Evolutionary conservation across 2,329 filamentous ascomycete species (phyloP).

Genomic region (Parasarocladium wereldwijsianum): DNA sequence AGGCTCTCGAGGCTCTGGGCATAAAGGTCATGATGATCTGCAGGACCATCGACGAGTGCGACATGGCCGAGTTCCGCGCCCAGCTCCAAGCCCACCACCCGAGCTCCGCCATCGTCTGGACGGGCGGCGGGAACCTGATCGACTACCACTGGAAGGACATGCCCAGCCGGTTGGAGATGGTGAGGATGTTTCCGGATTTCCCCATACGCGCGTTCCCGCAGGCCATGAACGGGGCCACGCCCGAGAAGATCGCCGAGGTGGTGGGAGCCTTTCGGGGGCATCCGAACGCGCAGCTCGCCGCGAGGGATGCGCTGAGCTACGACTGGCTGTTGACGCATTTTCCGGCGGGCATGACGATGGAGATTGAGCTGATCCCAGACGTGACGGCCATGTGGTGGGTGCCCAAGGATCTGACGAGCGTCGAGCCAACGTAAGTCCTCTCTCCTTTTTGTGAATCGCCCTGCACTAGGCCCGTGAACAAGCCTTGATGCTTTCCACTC

Average conservation of each 20-base stretch:
- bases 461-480: too few species aligned
- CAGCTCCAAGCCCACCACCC: conserved; percentile 12
- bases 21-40: conserved; percentile 14
- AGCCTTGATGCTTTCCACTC: too few species aligned
- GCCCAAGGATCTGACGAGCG: conserved; percentile 12
- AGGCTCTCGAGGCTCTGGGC: conserved; percentile 12
- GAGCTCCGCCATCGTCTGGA: conserved; percentile 14
- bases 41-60: conserved; percentile 13
- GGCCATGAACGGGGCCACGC: conserved; percentile 11
- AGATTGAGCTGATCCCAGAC: conserved; percentile 12
- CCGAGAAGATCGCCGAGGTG: conserved; percentile 10
- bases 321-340: conserved; percentile 13
- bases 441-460: too few species aligned
- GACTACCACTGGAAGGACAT: conserved; percentile 15
- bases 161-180: conserved; percentile 15
- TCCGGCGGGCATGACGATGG: conserved; percentile 9
- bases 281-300: conserved; percentile 12
- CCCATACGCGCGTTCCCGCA: conserved; percentile 13
- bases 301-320: conserved; percentile 13
- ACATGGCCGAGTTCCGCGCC: conserved; percentile 10
- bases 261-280: conserved; percentile 9
- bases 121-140: conserved; percentile 14
- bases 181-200: conserved; percentile 10
- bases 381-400: conserved; percentile 15
- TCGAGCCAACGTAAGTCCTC: conserved; percentile 11